Base-by-base conservation (phyloP, 306 rosid genomes). In the Castanea mollissima region DNA sequence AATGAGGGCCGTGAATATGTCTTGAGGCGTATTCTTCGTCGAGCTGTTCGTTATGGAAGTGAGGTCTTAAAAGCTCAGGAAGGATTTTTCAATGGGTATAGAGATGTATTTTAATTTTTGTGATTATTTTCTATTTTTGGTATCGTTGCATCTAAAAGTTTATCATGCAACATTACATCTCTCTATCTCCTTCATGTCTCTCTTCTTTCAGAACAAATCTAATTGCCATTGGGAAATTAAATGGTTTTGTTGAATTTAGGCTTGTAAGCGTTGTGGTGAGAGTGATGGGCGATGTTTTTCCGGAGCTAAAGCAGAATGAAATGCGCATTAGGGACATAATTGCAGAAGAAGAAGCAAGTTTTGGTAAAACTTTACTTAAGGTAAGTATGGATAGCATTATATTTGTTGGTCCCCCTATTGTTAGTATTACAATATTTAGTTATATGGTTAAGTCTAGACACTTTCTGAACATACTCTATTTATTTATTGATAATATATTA, bases 1-100 rank as follows among this genome's bases (percentile, higher is more conserved):
- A 95, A 95, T 21, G 99, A 95, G 58, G 99, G 99, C 1, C 98
- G 99, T 35, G 99, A 95, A 82, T 95, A 95, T 85, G 99, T 95
- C 83, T 86, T 95, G 41, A 85, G 99, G 82, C 99, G 99, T 55
- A 95, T 95, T 84, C 99, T 95, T 73, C 98, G 99, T 79, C 94
- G 99, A 15, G 99, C 98, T 86, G 99, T 95, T 81, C 96, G 99
- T 10, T 95, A 93, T 81, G 98, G 98, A 31, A 91, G 89, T n/a
- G 99, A 95, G 79, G 92, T 95, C 74, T 85, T 95, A 44, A 91
- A 90, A 76, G 99, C 99, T 74, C 85, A 90, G 79, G 98, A 91
- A 76, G 99, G 99, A 13, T 95, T 95, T 88, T 93, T 95, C 80
- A 91, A 88, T 34, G 91, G 94, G 99, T 95, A 88, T 54, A 93